These are phyloP conservation scores for Epichloe bromicola DNA, from an alignment of 2,329 filamentous ascomycete species.

Conservation along the genomic window DNA sequence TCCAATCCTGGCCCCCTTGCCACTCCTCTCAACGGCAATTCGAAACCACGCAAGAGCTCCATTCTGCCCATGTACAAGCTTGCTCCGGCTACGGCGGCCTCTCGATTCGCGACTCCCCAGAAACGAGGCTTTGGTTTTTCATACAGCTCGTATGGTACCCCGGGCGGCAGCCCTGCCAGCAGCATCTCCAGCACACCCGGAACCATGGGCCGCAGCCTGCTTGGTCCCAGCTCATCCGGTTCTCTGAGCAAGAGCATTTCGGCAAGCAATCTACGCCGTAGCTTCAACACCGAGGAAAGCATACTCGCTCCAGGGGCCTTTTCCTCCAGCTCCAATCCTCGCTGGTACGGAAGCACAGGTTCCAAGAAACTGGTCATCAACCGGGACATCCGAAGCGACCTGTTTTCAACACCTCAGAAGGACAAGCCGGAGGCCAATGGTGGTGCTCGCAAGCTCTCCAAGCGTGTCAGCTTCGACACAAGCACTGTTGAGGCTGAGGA, in stretches of 20 bases:
- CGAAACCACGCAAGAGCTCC: constrained; percentile 63
- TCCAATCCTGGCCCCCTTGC: constrained; percentile 78
- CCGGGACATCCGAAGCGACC: constrained; percentile 64
- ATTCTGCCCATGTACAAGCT: constrained; percentile 80
- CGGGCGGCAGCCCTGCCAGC: constrained; percentile 55
- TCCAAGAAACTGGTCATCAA: constrained; percentile 92
- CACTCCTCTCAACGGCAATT: constrained; percentile 67
- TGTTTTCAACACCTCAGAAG: constrained; percentile 49
- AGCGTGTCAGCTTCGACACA: constrained; percentile 86
- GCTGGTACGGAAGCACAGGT: constrained; percentile 52
- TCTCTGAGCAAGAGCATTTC: constrained; percentile 79
- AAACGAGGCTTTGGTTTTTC: constrained; percentile 84
- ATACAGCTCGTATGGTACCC: constrained; percentile 83
- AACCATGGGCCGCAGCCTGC: constrained; percentile 50
- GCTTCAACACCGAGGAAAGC: constrained; percentile 71
- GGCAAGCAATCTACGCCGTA: constrained; percentile 71
- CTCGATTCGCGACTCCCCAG: constrained; percentile 70
- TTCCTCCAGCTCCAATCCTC: constrained; percentile 50
- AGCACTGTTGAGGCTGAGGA: constrained; percentile 31
- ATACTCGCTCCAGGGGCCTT: constrained; percentile 79
- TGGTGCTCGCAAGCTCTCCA: constrained; percentile 48
- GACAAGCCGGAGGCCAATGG: constrained; percentile 30
- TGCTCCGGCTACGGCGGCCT: constrained; percentile 59
- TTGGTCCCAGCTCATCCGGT: constrained; percentile 53
- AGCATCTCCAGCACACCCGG: constrained; percentile 54